These are phyloP conservation scores for Apiotrichum laibachii DNA, from an alignment of 1,284 basidiomycete species.

Conservation along the genomic window DNA sequence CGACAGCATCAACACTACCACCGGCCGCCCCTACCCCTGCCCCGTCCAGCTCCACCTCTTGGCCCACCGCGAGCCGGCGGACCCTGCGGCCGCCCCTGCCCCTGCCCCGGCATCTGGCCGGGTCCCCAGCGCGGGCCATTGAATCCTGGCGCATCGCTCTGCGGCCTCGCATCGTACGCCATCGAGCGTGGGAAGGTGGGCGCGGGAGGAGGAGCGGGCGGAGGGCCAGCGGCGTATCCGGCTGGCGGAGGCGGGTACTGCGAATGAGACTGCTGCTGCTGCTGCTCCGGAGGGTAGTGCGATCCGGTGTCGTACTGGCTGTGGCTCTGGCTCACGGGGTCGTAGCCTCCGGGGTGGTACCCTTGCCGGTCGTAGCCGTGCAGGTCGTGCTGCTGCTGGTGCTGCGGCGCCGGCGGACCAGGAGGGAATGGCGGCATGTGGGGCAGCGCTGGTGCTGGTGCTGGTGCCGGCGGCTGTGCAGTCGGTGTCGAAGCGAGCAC, in stretches of 20 bases:
- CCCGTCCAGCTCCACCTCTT: too few relatives aligned
- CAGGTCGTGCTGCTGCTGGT: neutral
- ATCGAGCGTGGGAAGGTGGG: neutral
- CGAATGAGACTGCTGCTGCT: neutral
- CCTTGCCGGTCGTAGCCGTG: neutral
- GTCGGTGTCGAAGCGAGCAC: neutral
- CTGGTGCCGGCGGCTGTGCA: neutral
- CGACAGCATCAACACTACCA: too few relatives aligned
- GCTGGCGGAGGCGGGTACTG: constrained; percentile 5
- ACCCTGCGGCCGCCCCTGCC: too few relatives aligned
- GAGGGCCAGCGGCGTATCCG: constrained; percentile 3
- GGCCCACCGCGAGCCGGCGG: too few relatives aligned
- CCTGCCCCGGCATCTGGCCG: too few relatives aligned
- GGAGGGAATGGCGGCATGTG: neutral
- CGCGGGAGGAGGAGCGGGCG: neutral
- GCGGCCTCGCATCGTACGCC: neutral
- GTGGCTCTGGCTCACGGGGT: neutral
- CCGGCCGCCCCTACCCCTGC: too few relatives aligned
- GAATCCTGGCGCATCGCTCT: neutral
- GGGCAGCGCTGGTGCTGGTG: neutral
- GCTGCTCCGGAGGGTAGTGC: neutral
- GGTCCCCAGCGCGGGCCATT: neutral
- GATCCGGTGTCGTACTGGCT: neutral
- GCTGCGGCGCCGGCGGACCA: neutral
- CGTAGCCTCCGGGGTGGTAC: neutral